phyloP scores from a whole-genome alignment of 305 asterid species.

The Stenogyne calaminthoides region DNA sequence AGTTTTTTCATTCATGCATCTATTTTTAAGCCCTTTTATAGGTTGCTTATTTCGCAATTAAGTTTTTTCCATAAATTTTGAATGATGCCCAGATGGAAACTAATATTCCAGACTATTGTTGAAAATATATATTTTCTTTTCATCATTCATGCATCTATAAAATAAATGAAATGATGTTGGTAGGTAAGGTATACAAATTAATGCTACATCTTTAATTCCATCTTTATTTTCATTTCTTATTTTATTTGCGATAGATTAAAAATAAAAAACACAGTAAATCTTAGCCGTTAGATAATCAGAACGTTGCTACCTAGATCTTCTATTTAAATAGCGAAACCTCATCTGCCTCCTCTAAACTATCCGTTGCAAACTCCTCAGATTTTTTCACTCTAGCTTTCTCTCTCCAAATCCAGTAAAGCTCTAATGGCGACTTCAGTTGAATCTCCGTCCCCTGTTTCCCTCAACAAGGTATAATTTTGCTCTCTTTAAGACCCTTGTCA shows the following conservation, averaged over 20 bases:
- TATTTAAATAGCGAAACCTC: slow-evolving; percentile 28
- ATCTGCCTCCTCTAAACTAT: too few relatives aligned
- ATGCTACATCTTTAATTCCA: too few relatives aligned
- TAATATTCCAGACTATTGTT: too few relatives aligned
- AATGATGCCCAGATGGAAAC: too few relatives aligned
- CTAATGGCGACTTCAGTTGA: slow-evolving; percentile 67
- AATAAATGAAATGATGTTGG: too few relatives aligned
- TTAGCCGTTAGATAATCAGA: slow-evolving; percentile 47
- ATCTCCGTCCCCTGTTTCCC: slow-evolving; percentile 61
- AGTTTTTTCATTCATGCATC: too few relatives aligned
- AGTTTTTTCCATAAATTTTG: too few relatives aligned
- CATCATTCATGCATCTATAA: too few relatives aligned
- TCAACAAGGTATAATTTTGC: slow-evolving; percentile 49
- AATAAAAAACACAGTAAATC: slow-evolving; percentile 4
- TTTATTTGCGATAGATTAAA: neutral
- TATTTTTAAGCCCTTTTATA: too few relatives aligned
- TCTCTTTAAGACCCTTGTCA: slow-evolving; percentile 28
- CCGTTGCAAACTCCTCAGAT: slow-evolving; percentile 59
- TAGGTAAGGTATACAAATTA: too few relatives aligned
- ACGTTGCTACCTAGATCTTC: slow-evolving; percentile 57
- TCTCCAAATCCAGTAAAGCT: slow-evolving; percentile 52
- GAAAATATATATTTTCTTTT: too few relatives aligned
- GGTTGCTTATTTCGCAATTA: too few relatives aligned
- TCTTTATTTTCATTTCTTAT: neutral
- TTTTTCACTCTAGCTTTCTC: slow-evolving; percentile 43